Evolutionary conservation across 2,329 filamentous ascomycete species (phyloP).

Genomic region (Calonectria hawksworthii): DNA sequence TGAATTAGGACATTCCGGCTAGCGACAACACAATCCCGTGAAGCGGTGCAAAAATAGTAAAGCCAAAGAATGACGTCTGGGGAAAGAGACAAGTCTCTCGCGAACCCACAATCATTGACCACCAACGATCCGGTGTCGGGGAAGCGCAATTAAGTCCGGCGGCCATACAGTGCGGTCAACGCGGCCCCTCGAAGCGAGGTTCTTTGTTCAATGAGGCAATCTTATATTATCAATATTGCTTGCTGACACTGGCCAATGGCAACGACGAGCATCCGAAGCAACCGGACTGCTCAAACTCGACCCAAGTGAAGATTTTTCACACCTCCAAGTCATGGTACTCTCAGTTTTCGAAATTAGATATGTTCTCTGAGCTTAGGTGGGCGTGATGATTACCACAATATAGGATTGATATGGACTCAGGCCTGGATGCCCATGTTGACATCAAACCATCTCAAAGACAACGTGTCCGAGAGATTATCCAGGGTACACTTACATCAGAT

Average conservation of each 20-base stretch:
- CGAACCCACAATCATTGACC: not conserved
- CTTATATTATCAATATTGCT: not conserved
- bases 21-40: not conserved
- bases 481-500: not conserved
- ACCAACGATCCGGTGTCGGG: not conserved
- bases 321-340: not conserved
- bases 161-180: not conserved
- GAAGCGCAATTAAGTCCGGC: not conserved
- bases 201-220: not conserved
- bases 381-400: conserved; percentile 8
- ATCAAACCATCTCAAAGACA: not conserved
- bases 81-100: not conserved
- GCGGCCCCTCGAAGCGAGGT: not conserved
- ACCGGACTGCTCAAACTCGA: not conserved
- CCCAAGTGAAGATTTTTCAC: not conserved
- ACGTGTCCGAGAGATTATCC: not conserved
- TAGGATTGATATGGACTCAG: not conserved
- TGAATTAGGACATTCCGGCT: not conserved
- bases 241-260: too few species aligned
- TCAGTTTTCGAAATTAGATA: conserved; percentile 12
- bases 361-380: conserved; percentile 9
- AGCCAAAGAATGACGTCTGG: not conserved
- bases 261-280: conserved; percentile 14
- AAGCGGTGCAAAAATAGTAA: not conserved
- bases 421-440: conserved; percentile 9